Evolutionary conservation across 148 eudicot species (phyloP), one percentile per base, ranked within the genome.

Genomic region (Chenopodium formosanum): DNA sequence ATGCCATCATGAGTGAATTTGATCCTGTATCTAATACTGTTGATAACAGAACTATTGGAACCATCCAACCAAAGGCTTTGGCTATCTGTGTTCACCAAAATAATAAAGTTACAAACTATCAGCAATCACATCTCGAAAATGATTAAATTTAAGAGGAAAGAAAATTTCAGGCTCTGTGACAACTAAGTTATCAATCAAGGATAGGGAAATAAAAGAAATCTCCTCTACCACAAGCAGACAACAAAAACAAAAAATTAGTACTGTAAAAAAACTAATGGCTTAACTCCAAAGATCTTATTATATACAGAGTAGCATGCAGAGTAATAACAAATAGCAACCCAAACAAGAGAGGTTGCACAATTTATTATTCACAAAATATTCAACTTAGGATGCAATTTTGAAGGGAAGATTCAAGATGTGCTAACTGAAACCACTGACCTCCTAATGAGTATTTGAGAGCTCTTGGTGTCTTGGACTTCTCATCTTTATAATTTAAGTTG

Each of bases 1-100:
- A 72, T 67, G 97, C 94, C 97, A 92, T 94, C 75, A 94, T 53
- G 52, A 91, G 58, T 46, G 93, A 79, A 76, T 89, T 83, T 9
- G 90, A 76, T 22, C 90, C 98, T 16, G 89, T 88, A 47, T 91
- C 97, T 23, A 90, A 56, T 27, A 94, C 50, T 76, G 85, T 11
- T 62, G 94, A 94, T 75, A 92, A 80, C 80, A 82, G 48, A 53
- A 94, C 64, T 27, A 91, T 92, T 2, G 98, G 98, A 84, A 94
- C 50, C 88, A 94, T 87, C 98, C 98, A 94, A 40, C 93, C 98
- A 70, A 94, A 88, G 86, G 91, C 81, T 79, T 81, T 78, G 56
- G 90, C 56, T 75, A 86, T 82, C 96, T 94, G 92, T 89, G 62
- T 67, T 62, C 66, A 78, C n/a, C n/a, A 20, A 9, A 48, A 46